phyloP scores from a whole-genome alignment of 805 yeast species.

The Suhomyces xylopsoci region DNA sequence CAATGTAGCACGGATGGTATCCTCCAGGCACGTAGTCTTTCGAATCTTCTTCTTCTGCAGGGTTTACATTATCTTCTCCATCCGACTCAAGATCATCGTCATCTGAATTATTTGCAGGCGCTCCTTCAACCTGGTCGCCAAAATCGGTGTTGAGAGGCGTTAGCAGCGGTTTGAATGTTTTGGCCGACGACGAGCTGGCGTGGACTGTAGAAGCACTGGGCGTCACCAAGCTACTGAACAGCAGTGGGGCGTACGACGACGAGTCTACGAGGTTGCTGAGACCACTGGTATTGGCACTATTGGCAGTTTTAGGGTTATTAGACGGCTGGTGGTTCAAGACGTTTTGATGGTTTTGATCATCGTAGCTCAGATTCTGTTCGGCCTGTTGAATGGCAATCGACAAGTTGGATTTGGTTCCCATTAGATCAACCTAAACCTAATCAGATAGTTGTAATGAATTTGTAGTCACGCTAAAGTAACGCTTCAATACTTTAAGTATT shows the following conservation, averaged over 20 bases:
- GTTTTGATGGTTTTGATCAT: conserved; percentile 4
- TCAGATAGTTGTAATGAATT: background rate
- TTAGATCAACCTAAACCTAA: background rate
- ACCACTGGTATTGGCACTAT: conserved; percentile 12
- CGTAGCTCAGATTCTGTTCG: conserved; percentile 13
- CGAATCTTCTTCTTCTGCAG: conserved; percentile 74
- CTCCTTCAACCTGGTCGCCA: conserved; percentile 12
- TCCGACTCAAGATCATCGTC: conserved; percentile 16
- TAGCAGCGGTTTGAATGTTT: conserved; percentile 34
- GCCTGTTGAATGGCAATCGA: conserved; percentile 45
- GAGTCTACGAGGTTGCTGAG: conserved; percentile 6
- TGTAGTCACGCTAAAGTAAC: background rate
- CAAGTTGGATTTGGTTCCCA: conserved; percentile 32
- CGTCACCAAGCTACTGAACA: conserved; percentile 17
- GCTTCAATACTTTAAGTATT: background rate
- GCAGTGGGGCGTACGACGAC: conserved; percentile 9
- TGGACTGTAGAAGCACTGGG: conserved; percentile 29
- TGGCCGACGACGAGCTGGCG: conserved; percentile 31
- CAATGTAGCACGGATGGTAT: conserved; percentile 89
- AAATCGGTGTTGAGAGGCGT: conserved; percentile 38
- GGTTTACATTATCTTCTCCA: conserved; percentile 26
- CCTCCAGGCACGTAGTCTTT: conserved; percentile 92
- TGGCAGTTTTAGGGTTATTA: background rate
- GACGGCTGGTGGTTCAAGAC: background rate
- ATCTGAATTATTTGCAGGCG: conserved; percentile 11